A percentile compares a stretch with the other conserved stretches of the same genome.
Conservation (phyloP, 306 rosid species). For the Morella rubra region DNA sequence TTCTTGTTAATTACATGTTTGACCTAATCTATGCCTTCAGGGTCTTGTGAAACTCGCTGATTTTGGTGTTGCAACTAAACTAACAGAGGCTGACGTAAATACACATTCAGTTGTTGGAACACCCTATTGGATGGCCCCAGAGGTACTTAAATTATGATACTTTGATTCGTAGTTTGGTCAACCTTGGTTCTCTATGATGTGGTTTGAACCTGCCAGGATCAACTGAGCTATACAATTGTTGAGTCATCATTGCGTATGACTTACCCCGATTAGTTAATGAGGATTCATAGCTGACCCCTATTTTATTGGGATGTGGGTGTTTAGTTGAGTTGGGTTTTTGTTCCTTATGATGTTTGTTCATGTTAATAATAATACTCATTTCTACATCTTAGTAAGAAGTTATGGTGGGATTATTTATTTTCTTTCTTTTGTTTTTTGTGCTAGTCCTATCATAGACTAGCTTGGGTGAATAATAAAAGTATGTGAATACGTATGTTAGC, state of each 20-base stretch:
- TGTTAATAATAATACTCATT: neutral
- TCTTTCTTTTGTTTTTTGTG: neutral
- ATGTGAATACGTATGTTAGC: neutral
- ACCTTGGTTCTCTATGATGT: neutral
- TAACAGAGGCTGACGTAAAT: constrained; percentile 97
- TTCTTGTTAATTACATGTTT: constrained; percentile 11
- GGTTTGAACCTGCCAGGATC: neutral
- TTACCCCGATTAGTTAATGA: neutral
- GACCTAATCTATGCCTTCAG: constrained; percentile 40
- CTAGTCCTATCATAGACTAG: neutral
- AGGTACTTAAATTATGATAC: constrained; percentile 54
- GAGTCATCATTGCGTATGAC: neutral
- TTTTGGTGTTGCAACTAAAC: constrained; percentile 97
- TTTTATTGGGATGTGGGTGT: neutral
- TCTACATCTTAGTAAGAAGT: neutral
- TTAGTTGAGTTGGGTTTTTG: neutral
- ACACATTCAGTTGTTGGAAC: constrained; percentile 99
- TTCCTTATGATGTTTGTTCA: neutral
- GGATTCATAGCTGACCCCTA: neutral
- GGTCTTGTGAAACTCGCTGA: constrained; percentile 99
- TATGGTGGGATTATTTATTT: neutral
- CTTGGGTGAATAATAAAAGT: neutral
- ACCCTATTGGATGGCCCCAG: constrained; percentile 99
- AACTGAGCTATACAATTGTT: neutral
- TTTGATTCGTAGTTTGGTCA: neutral